Base-by-base conservation (phyloP, 306 rosid genomes). In the Malus sieversii region DNA sequence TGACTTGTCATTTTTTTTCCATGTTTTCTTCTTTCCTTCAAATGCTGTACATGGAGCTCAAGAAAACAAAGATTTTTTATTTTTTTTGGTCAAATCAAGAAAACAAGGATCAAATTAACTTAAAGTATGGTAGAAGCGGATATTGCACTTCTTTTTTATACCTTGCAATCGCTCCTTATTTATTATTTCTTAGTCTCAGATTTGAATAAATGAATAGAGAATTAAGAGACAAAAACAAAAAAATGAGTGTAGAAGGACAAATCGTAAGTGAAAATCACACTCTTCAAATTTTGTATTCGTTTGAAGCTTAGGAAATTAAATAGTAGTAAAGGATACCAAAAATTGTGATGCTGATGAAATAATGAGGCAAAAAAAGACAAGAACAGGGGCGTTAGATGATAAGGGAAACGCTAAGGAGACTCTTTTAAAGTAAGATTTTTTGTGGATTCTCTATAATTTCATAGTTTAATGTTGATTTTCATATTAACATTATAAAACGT, bases 311-410 rank as follows among this genome's bases (percentile, higher is more conserved):
- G 15, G 55, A 48, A 48, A 48, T 48, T 48, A 48, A 27, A 61
- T 61, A 12, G 20, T 35, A 25, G 16, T 6, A 61, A 61, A 13
- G 66, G 18, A 3, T 2, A 22, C 3, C 42, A 38, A 55, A 5
- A 7, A 72, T 59, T 44, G 7, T 7, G 73, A 58, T 38, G 62
- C 10, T 46, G 57, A 42, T 14, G 53, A 48, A 53, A 66, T 66
- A 46, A 76, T 44, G 66, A 59, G 75, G 40, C 23, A n/a, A 60
- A 61, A 61, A 52, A 73, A 35, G 78, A 81, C 71, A 27, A 59
- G 66, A 81, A 65, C 29, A 61, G 27, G 44, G 48, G 27, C 3
- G 14, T 40, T 46, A 35, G 2, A 35, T 35, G 40, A 35, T 35
- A 7, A 6, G 9, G 1, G 10, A 38, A 38, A 38, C 8, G 10